Conservation (phyloP, 2,329 filamentous ascomycete genomes). For the Xenoacremonium recifei region DNA sequence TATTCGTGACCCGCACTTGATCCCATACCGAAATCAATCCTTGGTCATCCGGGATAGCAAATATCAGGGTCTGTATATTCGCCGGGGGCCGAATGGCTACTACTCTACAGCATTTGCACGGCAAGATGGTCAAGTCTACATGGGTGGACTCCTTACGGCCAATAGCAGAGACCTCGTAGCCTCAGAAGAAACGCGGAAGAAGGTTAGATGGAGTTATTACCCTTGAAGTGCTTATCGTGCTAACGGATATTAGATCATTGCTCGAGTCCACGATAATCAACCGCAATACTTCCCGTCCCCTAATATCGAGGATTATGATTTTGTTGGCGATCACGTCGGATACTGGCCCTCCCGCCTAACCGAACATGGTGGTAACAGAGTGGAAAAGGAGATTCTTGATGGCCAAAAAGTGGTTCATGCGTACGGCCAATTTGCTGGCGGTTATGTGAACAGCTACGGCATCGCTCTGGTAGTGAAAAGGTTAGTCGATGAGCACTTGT, state of each 20-base stretch:
- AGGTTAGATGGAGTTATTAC: background rate
- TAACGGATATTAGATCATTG: constrained; percentile 1
- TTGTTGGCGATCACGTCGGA: constrained; percentile 12
- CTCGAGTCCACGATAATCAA: constrained; percentile 3
- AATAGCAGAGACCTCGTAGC: background rate
- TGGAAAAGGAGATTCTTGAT: constrained; percentile 12
- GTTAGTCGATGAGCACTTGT: too few species aligned
- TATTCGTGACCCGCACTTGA: constrained; percentile 10
- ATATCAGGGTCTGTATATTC: constrained; percentile 2
- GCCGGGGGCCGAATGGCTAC: constrained; percentile 1
- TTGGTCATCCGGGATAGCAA: background rate
- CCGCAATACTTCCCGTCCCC: constrained; percentile 12
- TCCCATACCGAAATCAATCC: constrained; percentile 1
- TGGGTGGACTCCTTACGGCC: constrained; percentile 1
- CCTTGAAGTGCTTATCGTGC: background rate
- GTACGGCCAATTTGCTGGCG: constrained; percentile 18
- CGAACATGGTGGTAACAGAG: constrained; percentile 7
- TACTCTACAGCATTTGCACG: constrained; percentile 7
- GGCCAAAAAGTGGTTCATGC: constrained; percentile 15
- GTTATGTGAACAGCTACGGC: constrained; percentile 21
- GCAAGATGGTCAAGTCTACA: constrained; percentile 3
- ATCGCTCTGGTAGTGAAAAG: constrained; percentile 3
- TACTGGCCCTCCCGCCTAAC: constrained; percentile 7
- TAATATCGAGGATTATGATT: constrained; percentile 5
- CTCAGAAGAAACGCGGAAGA: background rate